Evolutionary conservation across 2,329 filamentous ascomycete species (phyloP).

Genomic region (Trichoderma hamatum): DNA sequence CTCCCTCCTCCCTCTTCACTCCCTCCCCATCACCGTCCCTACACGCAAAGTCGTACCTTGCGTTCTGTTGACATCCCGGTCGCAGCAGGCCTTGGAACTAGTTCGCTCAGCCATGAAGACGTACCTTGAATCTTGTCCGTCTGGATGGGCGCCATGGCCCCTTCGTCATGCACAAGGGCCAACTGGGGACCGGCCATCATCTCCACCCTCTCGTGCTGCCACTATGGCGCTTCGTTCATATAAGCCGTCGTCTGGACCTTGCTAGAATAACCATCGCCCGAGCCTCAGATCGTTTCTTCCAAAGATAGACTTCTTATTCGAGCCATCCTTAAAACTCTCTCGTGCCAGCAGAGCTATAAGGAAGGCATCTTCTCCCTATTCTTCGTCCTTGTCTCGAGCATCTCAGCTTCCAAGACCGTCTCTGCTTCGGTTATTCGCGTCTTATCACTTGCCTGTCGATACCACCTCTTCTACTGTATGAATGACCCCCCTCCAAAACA

Average conservation of each 20-base stretch:
- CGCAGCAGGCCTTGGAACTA: constrained; percentile 25
- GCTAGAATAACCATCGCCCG: constrained; percentile 16
- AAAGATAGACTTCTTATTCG: constrained; percentile 27
- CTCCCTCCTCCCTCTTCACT: background rate
- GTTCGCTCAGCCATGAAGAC: constrained; percentile 26
- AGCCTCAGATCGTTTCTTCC: constrained; percentile 27
- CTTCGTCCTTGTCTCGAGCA: background rate
- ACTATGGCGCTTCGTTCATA: constrained; percentile 26
- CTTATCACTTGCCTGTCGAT: background rate
- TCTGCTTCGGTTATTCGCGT: background rate
- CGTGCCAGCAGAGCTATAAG: constrained; percentile 8
- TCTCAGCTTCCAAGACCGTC: background rate
- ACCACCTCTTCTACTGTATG: background rate
- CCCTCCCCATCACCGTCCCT: background rate
- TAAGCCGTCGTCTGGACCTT: constrained; percentile 28
- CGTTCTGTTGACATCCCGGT: constrained; percentile 24
- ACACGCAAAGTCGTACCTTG: constrained; percentile 20
- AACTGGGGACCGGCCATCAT: constrained; percentile 15
- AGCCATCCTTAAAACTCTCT: background rate
- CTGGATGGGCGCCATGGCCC: constrained; percentile 20
- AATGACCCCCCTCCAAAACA: background rate
- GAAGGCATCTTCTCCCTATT: background rate
- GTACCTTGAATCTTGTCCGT: constrained; percentile 26
- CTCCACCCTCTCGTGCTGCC: constrained; percentile 25
- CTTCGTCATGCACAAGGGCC: constrained; percentile 26